Evolutionary conservation across 2,329 filamentous ascomycete genomes (phyloP).

Genomic region (Alternaria alternata): DNA sequence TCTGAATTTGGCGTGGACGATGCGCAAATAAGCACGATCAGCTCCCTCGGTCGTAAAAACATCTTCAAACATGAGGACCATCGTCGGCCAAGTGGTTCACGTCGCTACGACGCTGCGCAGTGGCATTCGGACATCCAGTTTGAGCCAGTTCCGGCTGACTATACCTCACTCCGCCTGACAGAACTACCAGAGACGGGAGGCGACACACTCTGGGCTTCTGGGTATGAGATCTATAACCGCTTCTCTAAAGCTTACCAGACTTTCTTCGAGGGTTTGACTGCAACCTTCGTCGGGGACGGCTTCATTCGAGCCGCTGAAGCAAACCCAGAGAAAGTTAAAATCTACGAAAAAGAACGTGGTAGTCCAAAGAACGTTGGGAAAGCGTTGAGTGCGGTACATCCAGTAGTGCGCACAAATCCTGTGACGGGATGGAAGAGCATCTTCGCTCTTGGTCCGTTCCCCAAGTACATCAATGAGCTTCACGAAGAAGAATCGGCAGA

Average conservation of each 20-base stretch:
- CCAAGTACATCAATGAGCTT: slow-evolving; percentile 51
- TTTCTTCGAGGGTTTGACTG: slow-evolving; percentile 37
- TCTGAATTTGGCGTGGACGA: slow-evolving; percentile 41
- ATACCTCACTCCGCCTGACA: slow-evolving; percentile 65
- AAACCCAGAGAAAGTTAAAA: neutral
- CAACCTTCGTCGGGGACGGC: slow-evolving; percentile 33
- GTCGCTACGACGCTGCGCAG: neutral
- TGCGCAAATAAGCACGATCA: slow-evolving; percentile 49
- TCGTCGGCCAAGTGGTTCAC: slow-evolving; percentile 51
- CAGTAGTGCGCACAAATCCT: slow-evolving; percentile 43
- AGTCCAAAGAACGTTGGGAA: slow-evolving; percentile 29
- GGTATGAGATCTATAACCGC: slow-evolving; percentile 51
- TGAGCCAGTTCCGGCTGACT: slow-evolving; percentile 70
- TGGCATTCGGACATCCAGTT: slow-evolving; percentile 71
- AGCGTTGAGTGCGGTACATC: slow-evolving; percentile 34
- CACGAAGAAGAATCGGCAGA: slow-evolving; percentile 41
- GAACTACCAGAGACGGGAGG: slow-evolving; percentile 30
- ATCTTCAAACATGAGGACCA: slow-evolving; percentile 24
- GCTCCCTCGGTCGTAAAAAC: slow-evolving; percentile 40
- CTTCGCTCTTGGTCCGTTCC: slow-evolving; percentile 29
- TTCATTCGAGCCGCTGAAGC: slow-evolving; percentile 20
- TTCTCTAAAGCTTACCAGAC: slow-evolving; percentile 33
- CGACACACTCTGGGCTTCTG: slow-evolving; percentile 55
- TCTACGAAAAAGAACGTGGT: slow-evolving; percentile 20
- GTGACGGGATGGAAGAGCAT: slow-evolving; percentile 49